Base-by-base conservation (phyloP, 768 basidiomycete species). In the Termitomyces sp. region DNA sequence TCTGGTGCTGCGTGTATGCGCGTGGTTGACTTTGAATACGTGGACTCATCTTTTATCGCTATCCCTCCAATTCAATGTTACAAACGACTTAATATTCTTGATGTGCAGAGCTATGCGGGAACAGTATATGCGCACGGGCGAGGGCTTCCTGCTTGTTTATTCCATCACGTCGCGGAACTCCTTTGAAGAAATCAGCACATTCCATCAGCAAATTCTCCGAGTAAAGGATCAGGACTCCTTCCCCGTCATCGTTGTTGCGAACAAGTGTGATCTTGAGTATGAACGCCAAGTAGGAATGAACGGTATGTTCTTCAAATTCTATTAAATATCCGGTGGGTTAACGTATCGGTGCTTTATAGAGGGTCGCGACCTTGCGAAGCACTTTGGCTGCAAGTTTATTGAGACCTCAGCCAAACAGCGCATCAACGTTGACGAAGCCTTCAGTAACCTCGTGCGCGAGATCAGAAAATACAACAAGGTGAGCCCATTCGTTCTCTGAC, bases 51-150 rank as follows among this genome's bases (percentile, higher is more conserved):
- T 51, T 28, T n/a, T 24, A 28, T 28, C 18, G 13, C 18, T 28
- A 39, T 28, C 18, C 24, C 2, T 28, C 22, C 28, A 16, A 26
- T 13, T 6, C 3, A 4, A 18, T 18, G 26, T 36, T 8, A 42
- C n/a, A 53, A 39, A 44, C 5, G 29, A 55, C 39, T 55, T 64
- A 41, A 59, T 51, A 29, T 37, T 5, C 37, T 55, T 34, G 16
- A 39, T 61, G 20, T 59, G 51, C 69, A 95, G 93, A 57, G 96
- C 96, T 24, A 98, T 98, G 96, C 88, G 96, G 48, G 96, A 98
- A 69, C 96, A 98, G 68, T 98, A 98, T 77, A 98, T 98, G 94
- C 86, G 94, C 53, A 94, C 94, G 28, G 96, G 96, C 60, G 95
- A 98, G 73, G 96, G 95, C 12, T 98, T 98, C 80, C 83, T 98